Conservation (phyloP, 208 protist species). For the Angomonas deanei region DNA sequence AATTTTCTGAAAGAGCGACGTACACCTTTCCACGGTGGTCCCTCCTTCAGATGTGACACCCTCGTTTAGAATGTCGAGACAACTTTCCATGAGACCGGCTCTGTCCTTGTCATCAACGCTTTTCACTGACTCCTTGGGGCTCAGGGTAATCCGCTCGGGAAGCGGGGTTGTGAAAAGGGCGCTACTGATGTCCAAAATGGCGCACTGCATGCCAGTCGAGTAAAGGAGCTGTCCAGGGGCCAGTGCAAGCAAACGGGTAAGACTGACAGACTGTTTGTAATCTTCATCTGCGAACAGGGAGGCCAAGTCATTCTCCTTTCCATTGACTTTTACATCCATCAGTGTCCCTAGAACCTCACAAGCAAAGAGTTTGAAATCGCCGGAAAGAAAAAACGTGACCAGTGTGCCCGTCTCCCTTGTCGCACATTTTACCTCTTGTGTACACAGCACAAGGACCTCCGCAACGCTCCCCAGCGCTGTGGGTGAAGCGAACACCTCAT, state of each 20-base stretch:
- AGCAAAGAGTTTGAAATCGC: slow-evolving; percentile 29
- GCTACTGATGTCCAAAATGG: background rate
- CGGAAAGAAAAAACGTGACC: slow-evolving; percentile 25
- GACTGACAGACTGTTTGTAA: background rate
- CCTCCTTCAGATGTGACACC: slow-evolving; percentile 7
- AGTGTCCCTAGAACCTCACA: slow-evolving; percentile 27
- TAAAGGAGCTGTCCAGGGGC: background rate
- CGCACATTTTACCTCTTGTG: background rate
- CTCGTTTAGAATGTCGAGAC: slow-evolving; percentile 20
- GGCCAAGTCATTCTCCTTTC: background rate
- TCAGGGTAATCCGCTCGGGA: background rate
- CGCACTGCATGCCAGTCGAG: background rate
- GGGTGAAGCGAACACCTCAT: slow-evolving; percentile 8
- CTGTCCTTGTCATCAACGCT: background rate
- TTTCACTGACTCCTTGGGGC: background rate
- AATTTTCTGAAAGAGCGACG: slow-evolving; percentile 37
- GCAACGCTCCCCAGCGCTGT: background rate
- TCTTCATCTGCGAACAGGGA: background rate
- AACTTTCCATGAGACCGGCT: slow-evolving; percentile 10
- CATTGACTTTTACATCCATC: background rate
- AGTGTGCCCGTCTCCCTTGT: slow-evolving; percentile 9
- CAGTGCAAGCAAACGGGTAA: background rate
- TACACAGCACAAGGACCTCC: background rate
- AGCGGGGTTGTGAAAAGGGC: background rate
- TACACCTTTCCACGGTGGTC: slow-evolving; percentile 12